Base-by-base conservation (phyloP, 306 rosid genomes). In the Astragalus membranaceus region DNA sequence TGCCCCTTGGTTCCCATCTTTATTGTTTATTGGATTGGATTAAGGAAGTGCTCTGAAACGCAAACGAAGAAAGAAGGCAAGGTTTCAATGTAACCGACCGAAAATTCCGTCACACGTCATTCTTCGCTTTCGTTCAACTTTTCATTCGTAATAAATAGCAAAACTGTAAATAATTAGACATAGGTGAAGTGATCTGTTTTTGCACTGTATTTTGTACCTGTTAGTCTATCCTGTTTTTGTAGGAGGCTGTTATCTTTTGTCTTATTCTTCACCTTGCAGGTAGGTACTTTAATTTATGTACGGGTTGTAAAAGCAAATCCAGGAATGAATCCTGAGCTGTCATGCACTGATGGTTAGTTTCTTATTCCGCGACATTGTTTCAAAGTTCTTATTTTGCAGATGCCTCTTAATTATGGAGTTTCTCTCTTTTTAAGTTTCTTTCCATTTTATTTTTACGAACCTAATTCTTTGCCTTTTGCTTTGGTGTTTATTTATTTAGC, bases 241-340 rank as follows among this genome's bases (percentile, higher is more conserved):
- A n/a, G 8, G 58, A 12, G 13, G 36, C 39, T 49, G 16, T 16
- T 63, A 79, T 60, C 36, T 36, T 8, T 73, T 67, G 44, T 65
- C 71, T 81, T 75, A 76, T 48, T 44, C 50, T 42, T 80, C 60
- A 14, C 64, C 61, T 75, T 68, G 81, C 92, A 91, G 95, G 82
- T 52, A 46, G 99, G 95, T 74, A 80, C 92, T 57, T 82, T 91
- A 83, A 73, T 91, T 55, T 91, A 87, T 33, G 86, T 79, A 51
- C 87, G 97, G 64, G 85, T 95, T 29, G 97, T 83, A 64, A 91
- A 86, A 78, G 96, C 91, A 71, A 95, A 80, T 80, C 89, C 88
- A 47, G 91, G 90, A 78, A 82, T 91, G 88, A 95, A 91, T 83
- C 97, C 99, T 5, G 97, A 91, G 76, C 77, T 95, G 60, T 77